phyloP scores from a whole-genome alignment of 1,284 basidiomycete species.

The Fomitopsis betulina region DNA sequence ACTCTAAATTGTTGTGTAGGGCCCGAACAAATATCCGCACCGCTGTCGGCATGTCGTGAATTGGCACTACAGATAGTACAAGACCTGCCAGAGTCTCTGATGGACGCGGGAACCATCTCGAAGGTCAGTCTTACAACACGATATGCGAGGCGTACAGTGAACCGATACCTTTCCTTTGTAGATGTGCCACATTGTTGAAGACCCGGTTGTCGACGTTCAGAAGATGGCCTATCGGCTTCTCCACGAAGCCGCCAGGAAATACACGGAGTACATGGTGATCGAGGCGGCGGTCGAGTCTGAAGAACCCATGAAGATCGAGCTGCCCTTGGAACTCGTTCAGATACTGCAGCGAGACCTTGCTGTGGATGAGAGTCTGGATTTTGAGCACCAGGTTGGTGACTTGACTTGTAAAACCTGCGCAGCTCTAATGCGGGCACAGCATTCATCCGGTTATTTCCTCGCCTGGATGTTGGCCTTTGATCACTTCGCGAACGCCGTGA shows the following conservation, averaged over 20 bases:
- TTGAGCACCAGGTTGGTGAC: slow-evolving; percentile 31
- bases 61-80: slow-evolving; percentile 65
- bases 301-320: slow-evolving; percentile 40
- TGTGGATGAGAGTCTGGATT: slow-evolving; percentile 34
- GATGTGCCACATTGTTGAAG: slow-evolving; percentile 75
- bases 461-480: slow-evolving; percentile 91
- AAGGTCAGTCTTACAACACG: slow-evolving; percentile 40
- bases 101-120: slow-evolving; percentile 60
- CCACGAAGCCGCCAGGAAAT: slow-evolving; percentile 55
- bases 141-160: not conserved
- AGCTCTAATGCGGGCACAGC: slow-evolving; percentile 24
- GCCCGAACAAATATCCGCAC: slow-evolving; percentile 38
- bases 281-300: slow-evolving; percentile 78
- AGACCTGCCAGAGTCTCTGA: slow-evolving; percentile 58
- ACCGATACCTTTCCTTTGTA: slow-evolving; percentile 27
- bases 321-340: slow-evolving; percentile 66
- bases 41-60: slow-evolving; percentile 64
- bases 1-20: slow-evolving; percentile 25
- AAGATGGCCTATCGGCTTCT: slow-evolving; percentile 70
- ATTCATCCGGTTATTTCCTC: slow-evolving; percentile 66
- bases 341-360: slow-evolving; percentile 50
- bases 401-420: not conserved
- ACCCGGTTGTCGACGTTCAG: slow-evolving; percentile 63
- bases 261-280: slow-evolving; percentile 78
- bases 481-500: slow-evolving; percentile 81